Evolutionary conservation across 2,329 filamentous ascomycete species (phyloP), one percentile per base, ranked within the genome.

Genomic region (Monosporascus sp.): DNA sequence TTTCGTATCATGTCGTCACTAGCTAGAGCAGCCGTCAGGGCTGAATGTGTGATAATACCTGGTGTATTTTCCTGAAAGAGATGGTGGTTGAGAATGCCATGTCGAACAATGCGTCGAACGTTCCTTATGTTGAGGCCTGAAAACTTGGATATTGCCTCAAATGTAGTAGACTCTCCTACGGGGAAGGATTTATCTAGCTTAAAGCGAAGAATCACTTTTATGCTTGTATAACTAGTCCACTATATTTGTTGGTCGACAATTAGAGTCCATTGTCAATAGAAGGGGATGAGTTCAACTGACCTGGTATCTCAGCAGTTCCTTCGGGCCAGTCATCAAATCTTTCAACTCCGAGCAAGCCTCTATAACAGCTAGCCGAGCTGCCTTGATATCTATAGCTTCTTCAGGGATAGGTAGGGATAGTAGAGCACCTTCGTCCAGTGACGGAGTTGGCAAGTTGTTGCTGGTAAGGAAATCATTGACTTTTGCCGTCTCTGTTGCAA

Each of bases 51-150:
- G 9, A 65, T 62, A 15, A 71, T 60, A 9, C 58, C 58, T 3
- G 65, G 67, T 1, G 52, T 49, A 8, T 59, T 53, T 24, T 66
- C 66, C 53, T 67, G 67, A 41, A 58, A 54, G 53, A 71, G 70
- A 14, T 65, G 52, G 25, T 64, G 61, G 41, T 67, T 64, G 8
- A 64, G 56, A 43, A 65, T 63, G 15, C 62, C 63, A 39, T 66
- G 62, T 14, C 66, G 60, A n/a, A 71, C 53, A 14, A 70, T 57
- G 20, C 67, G 66, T 8, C 55, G 56, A 20, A 59, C 49, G 37
- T 47, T 57, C 18, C 11, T 50, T 2, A 51, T 47, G 35, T 25
- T 54, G 7, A 59, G 25, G 8, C 58, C 58, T 7, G 55, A 60
- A n/a, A 59, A 55, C 11, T 49, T 41, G 1, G 57, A 54, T 52